phyloP scores from a whole-genome alignment of 805 yeast genomes.

The Candida rishiriensis region DNA sequence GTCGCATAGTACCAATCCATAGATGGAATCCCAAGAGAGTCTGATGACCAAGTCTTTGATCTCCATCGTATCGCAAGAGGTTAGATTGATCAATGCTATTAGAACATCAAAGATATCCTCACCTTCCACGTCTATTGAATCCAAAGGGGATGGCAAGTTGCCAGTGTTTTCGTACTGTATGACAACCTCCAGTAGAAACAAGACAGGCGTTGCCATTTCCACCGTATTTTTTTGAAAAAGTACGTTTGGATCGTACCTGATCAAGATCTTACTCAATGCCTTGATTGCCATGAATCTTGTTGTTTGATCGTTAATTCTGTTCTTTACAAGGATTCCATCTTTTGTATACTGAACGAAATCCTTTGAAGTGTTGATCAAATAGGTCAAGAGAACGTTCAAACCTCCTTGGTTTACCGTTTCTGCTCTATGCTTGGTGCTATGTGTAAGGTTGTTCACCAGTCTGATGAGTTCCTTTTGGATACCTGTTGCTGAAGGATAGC shows the following conservation, averaged over 20 bases:
- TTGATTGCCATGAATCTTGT: slow-evolving; percentile 34
- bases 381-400: slow-evolving; percentile 35
- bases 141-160: slow-evolving; percentile 17
- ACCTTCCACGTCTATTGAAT: slow-evolving; percentile 17
- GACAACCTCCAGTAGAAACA: slow-evolving; percentile 45
- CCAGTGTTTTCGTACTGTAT: slow-evolving; percentile 34
- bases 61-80: slow-evolving; percentile 33
- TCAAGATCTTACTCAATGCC: slow-evolving; percentile 40
- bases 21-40: slow-evolving; percentile 32
- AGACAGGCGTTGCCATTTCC: slow-evolving; percentile 39
- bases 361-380: slow-evolving; percentile 31
- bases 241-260: slow-evolving; percentile 38
- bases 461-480: slow-evolving; percentile 28
- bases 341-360: slow-evolving; percentile 17
- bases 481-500: slow-evolving; percentile 15
- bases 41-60: slow-evolving; percentile 34
- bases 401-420: slow-evolving; percentile 46
- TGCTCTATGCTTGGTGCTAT: slow-evolving; percentile 23
- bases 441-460: slow-evolving; percentile 34
- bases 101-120: slow-evolving; percentile 41
- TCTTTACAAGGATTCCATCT: slow-evolving; percentile 21
- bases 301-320: slow-evolving; percentile 16
- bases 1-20: slow-evolving; percentile 30
- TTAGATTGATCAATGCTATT: slow-evolving; percentile 46
- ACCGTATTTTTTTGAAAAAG: slow-evolving; percentile 32